phyloP scores from a whole-genome alignment of 2,329 filamentous ascomycete genomes.

The Paramyrothecium roridum region DNA sequence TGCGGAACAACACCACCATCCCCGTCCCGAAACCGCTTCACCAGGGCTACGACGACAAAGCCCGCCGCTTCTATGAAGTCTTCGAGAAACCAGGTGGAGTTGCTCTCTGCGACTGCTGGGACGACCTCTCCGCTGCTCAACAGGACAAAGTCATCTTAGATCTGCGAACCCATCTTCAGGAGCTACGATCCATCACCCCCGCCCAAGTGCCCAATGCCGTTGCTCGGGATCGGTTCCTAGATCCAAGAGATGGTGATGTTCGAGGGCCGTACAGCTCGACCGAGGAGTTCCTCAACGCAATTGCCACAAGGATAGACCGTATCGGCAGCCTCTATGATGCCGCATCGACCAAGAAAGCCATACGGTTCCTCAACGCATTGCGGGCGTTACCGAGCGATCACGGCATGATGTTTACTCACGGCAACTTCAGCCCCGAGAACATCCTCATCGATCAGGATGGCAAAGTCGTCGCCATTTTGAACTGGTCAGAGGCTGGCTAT shows the following conservation, averaged over 20 bases:
- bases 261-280: slow-evolving; percentile 3
- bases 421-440: slow-evolving; percentile 8
- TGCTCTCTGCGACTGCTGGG: slow-evolving; percentile 5
- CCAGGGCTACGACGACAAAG: slow-evolving; percentile 1
- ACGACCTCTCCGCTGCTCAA: slow-evolving; percentile 1
- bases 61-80: slow-evolving; percentile 1
- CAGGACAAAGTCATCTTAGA: background rate
- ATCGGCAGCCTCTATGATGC: slow-evolving; percentile 6
- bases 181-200: slow-evolving; percentile 3
- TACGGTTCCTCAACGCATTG: slow-evolving; percentile 5
- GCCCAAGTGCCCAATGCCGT: slow-evolving; percentile 1
- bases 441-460: slow-evolving; percentile 1
- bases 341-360: slow-evolving; percentile 4
- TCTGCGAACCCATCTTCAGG: background rate
- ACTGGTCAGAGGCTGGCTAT: slow-evolving; percentile 8
- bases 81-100: slow-evolving; percentile 3
- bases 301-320: slow-evolving; percentile 2
- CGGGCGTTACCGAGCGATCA: background rate
- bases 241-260: slow-evolving; percentile 4
- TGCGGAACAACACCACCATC: slow-evolving; percentile 3
- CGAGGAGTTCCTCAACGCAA: slow-evolving; percentile 1
- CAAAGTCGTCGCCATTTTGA: slow-evolving; percentile 5
- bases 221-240: slow-evolving; percentile 5
- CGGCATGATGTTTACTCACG: slow-evolving; percentile 8
- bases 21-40: slow-evolving; percentile 1